Base-by-base conservation (phyloP, 1,139 yeast species). In the Casaregolazyma lundiana region DNA sequence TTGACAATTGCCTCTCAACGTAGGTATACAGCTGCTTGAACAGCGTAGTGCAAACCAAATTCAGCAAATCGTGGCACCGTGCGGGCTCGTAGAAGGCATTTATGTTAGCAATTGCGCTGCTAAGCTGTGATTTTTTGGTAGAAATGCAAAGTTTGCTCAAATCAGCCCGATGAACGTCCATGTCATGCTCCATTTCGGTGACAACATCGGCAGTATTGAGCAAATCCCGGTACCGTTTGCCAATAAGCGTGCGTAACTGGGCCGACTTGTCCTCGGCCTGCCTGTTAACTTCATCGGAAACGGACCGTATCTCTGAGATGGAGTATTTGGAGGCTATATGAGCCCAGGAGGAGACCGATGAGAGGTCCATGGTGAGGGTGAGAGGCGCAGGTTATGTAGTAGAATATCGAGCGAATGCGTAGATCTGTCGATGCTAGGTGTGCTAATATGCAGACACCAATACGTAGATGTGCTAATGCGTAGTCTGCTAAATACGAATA, bases 151-250 rank as follows among this genome's bases (percentile, higher is more conserved):
- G 15, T 5, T 22, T 9, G 26, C 30, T 42, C n/a, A 42, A 24
- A 19, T 40, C 43, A n/a, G 43, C 9, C 16, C 37, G 30, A 40
- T 40, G 30, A 9, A 16, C 15, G 13, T 30, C 43, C 36, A 32
- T 40, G 1, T 24, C 55, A 1, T 59, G 57, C 52, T 77, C 70
- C 80, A 83, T 80, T 5, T 65, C 66, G 36, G 75, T 76, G 34
- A 84, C 81, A 50, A 79, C 78, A 57, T 84, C 89, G 0, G 90
- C 86, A 5, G 84, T 83, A 35, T 75, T 69, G 32, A 84, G 71
- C 56, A 84, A 68, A 55, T 84, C 89, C 46, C 86, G 69, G 61
- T 83, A 84, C 59, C 81, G 79, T 35, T 67, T 67, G 2, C 89
- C 87, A 8, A 84, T 88, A 39, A 83, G 67, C 2, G 66, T 57